Evolutionary conservation across 331 rosid genomes (phyloP).

Genomic region (Erythrophleum ivorense): DNA sequence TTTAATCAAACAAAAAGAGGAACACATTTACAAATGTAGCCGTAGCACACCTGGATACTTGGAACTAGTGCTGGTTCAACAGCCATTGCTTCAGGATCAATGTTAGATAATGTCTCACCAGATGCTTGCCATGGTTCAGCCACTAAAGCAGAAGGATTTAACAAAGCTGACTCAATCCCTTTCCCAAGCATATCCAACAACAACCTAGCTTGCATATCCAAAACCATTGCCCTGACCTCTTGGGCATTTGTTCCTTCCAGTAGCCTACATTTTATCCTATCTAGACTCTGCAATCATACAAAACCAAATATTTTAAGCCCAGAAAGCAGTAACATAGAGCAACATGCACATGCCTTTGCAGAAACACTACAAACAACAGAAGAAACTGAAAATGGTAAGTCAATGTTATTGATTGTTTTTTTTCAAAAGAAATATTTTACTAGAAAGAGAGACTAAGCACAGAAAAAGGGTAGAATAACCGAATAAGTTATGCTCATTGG

Average conservation of each 20-base stretch:
- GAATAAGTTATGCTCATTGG: background rate
- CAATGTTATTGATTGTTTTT: background rate
- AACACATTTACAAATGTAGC: slow-evolving; percentile 30
- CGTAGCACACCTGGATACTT: slow-evolving; percentile 69
- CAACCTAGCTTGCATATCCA: slow-evolving; percentile 98
- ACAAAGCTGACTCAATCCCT: slow-evolving; percentile 92
- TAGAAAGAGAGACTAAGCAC: background rate
- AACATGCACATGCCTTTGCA: background rate
- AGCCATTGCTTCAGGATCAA: slow-evolving; percentile 80
- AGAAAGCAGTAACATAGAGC: background rate
- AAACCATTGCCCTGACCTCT: slow-evolving; percentile 96
- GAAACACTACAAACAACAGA: slow-evolving; percentile 16
- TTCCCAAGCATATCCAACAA: slow-evolving; percentile 96
- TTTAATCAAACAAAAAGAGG: slow-evolving; percentile 20
- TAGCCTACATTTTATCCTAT: slow-evolving; percentile 91
- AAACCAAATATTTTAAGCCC: slow-evolving; percentile 30
- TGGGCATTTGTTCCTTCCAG: slow-evolving; percentile 96
- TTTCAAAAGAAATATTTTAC: background rate
- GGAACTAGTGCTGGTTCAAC: slow-evolving; percentile 80
- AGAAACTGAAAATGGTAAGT: slow-evolving; percentile 21
- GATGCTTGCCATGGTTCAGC: slow-evolving; percentile 86
- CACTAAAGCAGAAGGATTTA: slow-evolving; percentile 81
- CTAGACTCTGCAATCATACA: slow-evolving; percentile 77
- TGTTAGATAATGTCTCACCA: slow-evolving; percentile 66
- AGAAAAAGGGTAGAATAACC: background rate